Evolutionary conservation across 495 filamentous ascomycete genomes (phyloP).

Genomic region (Bacidia gigantensis): DNA sequence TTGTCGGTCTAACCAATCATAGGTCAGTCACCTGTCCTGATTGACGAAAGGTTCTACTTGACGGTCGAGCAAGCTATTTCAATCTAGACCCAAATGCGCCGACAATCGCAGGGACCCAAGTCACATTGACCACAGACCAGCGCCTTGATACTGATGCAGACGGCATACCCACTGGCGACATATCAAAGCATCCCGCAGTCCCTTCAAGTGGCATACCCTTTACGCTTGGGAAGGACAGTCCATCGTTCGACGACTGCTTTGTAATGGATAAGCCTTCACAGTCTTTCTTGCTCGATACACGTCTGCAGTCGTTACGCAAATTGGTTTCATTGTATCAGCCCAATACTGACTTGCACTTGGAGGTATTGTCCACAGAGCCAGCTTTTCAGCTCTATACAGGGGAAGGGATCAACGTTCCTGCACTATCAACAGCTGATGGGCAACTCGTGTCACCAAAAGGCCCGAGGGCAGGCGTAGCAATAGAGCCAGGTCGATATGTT

Average conservation of each 20-base stretch:
- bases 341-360: constrained; percentile 57
- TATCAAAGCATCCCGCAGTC: constrained; percentile 44
- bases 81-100: constrained; percentile 52
- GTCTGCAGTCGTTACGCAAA: constrained; percentile 43
- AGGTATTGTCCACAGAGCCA: constrained; percentile 79
- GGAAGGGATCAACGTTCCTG: constrained; percentile 65
- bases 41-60: background rate
- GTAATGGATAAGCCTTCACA: constrained; percentile 44
- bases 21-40: constrained; percentile 40
- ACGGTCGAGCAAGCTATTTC: constrained; percentile 61
- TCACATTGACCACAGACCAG: constrained; percentile 52
- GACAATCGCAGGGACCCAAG: constrained; percentile 61
- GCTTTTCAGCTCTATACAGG: constrained; percentile 96
- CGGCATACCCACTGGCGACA: constrained; percentile 45
- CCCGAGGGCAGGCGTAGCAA: constrained; percentile 63
- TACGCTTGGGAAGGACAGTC: constrained; percentile 47
- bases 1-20: constrained; percentile 86
- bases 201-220: constrained; percentile 47
- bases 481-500: constrained; percentile 82
- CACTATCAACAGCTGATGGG: constrained; percentile 44
- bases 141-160: constrained; percentile 61
- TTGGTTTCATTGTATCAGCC: constrained; percentile 59
- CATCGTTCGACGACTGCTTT: constrained; percentile 85
- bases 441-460: constrained; percentile 49
- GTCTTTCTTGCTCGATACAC: constrained; percentile 61